Conservation (phyloP, 768 basidiomycete species). For the Mycena epipterygia region DNA sequence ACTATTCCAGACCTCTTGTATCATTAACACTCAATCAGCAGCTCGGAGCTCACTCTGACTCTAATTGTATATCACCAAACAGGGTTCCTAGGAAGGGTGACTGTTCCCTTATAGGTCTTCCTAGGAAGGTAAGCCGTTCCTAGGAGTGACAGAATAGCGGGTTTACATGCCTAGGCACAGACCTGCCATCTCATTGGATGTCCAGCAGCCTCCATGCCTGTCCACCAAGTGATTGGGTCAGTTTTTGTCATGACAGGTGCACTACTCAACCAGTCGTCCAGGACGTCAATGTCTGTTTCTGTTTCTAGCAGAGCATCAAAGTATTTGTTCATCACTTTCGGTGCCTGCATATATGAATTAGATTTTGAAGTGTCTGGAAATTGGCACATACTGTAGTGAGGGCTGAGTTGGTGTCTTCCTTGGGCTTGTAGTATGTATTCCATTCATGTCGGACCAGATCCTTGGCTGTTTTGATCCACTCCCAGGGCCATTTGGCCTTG, state of each 20-base stretch:
- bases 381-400: background rate
- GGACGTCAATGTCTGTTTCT: background rate
- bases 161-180: too few relatives aligned
- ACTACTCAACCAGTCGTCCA: slow-evolving; percentile 29
- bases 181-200: too few relatives aligned
- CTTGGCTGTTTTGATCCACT: slow-evolving; percentile 45
- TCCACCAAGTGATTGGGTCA: background rate
- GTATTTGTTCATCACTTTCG: background rate
- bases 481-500: slow-evolving; percentile 35
- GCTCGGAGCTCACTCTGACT: too few relatives aligned
- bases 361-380: background rate
- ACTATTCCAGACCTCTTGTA: too few relatives aligned
- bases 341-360: background rate
- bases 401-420: background rate
- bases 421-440: slow-evolving; percentile 34
- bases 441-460: slow-evolving; percentile 37
- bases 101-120: too few relatives aligned
- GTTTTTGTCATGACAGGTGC: background rate
- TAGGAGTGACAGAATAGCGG: too few relatives aligned
- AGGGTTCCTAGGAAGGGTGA: too few relatives aligned
- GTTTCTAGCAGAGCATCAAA: background rate
- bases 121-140: too few relatives aligned
- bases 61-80: too few relatives aligned
- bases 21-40: too few relatives aligned
- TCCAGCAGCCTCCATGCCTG: background rate